Evolutionary conservation across 1,284 basidiomycete genomes (phyloP), one percentile per base, ranked within the genome.

Genomic region (Retiboletus flavoniger): DNA sequence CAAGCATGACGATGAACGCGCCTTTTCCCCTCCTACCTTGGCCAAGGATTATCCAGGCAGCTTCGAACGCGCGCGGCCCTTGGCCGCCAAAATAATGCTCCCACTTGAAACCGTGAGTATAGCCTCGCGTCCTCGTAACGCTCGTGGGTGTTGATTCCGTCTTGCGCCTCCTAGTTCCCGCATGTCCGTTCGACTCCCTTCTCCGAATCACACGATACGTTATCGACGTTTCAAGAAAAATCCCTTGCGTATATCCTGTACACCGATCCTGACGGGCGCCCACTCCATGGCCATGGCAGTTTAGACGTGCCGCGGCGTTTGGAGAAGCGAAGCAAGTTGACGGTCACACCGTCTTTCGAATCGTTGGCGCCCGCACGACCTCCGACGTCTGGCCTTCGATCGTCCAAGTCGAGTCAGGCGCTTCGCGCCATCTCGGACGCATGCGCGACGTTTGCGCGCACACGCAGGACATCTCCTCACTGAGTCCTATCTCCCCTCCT

Each of bases 371-470:
- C 14, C 2, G 24, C 40, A 3, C 47, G 31, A 7, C 53, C 53
- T 19, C 21, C 51, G 38, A 50, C 36, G 24, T 36, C 42, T 9
- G 36, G 34, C 9, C 45, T 60, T 29, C 48, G 36, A 16, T 32
- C 55, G n/a, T 32, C 58, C 4, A 56, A 56, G 31, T 53, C 65
- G 9, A 66, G 40, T n/a, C 45, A 56, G 13, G 51, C 65, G 40
- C 63, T 72, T 51, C 67, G 66, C 19, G 50, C 56, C 19, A 43
- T 68, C 3, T 58, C 69, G 36, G 65, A 65, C 8, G 68, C 67
- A 4, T 67, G 51, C n/a, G 41, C 56, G 39, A 36, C 60, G 45
- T 51, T 67, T 41, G 29, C 50, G 26, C 55, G 58, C 6, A 4
- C 45, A 5, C 40, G 58, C 43, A 49, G 53, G 47, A 57, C 16